phyloP scores from a whole-genome alignment of 225 moss, liverwort and hornwort genomes.

The Bryum argenteum region DNA sequence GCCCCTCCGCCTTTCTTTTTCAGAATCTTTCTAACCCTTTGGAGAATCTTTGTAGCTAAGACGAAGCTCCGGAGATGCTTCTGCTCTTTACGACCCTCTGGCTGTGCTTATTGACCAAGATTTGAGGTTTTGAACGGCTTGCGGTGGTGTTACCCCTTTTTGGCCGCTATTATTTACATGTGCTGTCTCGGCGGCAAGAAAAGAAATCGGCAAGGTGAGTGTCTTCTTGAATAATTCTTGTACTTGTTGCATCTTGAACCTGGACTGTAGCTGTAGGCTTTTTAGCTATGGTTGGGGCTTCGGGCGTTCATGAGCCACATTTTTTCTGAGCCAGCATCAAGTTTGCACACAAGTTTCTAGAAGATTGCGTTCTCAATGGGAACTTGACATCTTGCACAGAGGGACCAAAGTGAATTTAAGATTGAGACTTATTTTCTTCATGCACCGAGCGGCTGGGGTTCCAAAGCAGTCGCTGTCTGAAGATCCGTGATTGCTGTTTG shows the following conservation, averaged over 20 bases:
- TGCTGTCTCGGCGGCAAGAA: neutral
- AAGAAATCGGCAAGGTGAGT: constrained; percentile 20
- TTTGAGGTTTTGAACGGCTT: constrained; percentile 10
- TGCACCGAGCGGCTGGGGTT: neutral
- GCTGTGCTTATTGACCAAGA: constrained; percentile 22
- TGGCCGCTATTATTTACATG: neutral
- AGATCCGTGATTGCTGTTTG: neutral
- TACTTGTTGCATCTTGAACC: neutral
- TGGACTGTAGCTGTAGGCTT: neutral
- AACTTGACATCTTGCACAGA: neutral
- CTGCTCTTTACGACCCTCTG: neutral
- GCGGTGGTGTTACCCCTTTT: constrained; percentile 8
- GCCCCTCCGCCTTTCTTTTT: neutral
- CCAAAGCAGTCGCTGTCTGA: no score
- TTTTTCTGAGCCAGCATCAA: neutral
- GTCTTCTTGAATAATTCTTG: neutral
- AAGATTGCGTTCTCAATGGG: neutral
- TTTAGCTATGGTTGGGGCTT: constrained; percentile 5
- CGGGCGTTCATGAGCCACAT: neutral
- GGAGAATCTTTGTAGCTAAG: neutral
- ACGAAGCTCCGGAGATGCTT: neutral
- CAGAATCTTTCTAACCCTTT: constrained; percentile 3
- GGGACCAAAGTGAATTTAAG: neutral
- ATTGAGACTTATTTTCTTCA: neutral
- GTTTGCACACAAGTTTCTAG: neutral